Evolutionary conservation across 495 filamentous ascomycete genomes (phyloP).

Genomic region (Lasiosphaeris hirsuta): DNA sequence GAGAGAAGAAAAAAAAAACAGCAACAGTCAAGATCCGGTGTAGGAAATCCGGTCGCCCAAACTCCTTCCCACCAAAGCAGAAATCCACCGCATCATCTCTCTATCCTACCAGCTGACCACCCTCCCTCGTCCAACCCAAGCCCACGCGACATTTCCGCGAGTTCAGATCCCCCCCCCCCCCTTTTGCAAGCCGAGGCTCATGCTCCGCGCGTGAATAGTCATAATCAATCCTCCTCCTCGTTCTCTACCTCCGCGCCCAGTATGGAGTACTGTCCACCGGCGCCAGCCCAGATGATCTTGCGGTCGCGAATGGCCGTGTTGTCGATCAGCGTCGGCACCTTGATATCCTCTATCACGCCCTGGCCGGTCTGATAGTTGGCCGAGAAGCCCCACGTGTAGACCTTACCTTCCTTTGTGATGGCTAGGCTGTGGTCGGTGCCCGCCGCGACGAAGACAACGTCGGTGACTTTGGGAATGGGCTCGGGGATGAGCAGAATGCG

Average conservation of each 20-base stretch:
- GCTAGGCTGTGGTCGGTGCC: slow-evolving; percentile 61
- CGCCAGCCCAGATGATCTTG: slow-evolving; percentile 55
- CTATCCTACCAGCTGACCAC: no score
- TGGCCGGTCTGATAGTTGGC: slow-evolving; percentile 65
- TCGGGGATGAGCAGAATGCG: slow-evolving; percentile 57
- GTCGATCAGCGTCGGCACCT: slow-evolving; percentile 57
- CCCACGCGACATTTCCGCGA: neutral
- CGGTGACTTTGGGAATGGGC: slow-evolving; percentile 23
- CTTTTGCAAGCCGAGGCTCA: neutral
- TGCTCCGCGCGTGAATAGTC: no score
- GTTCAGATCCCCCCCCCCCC: neutral
- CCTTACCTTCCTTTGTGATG: slow-evolving; percentile 55
- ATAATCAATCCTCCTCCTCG: neutral
- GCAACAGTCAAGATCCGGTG: no score
- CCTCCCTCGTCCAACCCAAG: neutral
- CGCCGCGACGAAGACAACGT: slow-evolving; percentile 39
- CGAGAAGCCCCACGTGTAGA: slow-evolving; percentile 70
- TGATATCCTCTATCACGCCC: slow-evolving; percentile 56
- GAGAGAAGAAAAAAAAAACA: no score
- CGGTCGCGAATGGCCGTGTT: slow-evolving; percentile 58
- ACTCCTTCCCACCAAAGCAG: no score
- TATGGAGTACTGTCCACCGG: slow-evolving; percentile 66
- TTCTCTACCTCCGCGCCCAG: slow-evolving; percentile 39
- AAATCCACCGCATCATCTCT: no score
- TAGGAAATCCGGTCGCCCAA: no score